These are phyloP conservation scores for Lolium rigidum DNA, from an alignment of 176 grass and related monocot species.

Conservation along the genomic window DNA sequence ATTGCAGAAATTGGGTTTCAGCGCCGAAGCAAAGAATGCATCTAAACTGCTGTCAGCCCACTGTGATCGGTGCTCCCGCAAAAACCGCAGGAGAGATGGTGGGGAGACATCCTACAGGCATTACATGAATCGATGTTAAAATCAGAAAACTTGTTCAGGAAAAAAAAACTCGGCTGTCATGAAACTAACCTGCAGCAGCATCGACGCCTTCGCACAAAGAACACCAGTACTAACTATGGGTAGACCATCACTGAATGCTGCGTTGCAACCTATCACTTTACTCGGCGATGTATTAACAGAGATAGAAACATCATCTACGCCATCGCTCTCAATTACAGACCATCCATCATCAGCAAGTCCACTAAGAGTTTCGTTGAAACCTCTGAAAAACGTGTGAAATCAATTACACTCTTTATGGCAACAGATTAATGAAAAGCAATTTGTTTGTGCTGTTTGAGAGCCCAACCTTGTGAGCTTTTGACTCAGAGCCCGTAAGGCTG, in stretches of 20 bases:
- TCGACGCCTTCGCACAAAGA: slow-evolving; percentile 91
- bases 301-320: slow-evolving; percentile 78
- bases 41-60: slow-evolving; percentile 79
- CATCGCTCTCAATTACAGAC: slow-evolving; percentile 71
- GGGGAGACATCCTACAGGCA: slow-evolving; percentile 64
- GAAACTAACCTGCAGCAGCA: slow-evolving; percentile 83
- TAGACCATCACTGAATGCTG: slow-evolving; percentile 59
- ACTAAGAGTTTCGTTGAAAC: slow-evolving; percentile 90
- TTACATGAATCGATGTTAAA: slow-evolving; percentile 2
- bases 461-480: slow-evolving; percentile 85
- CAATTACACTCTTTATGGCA: not conserved
- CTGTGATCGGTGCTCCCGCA: slow-evolving; percentile 78
- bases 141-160: not conserved
- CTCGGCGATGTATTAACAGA: slow-evolving; percentile 72
- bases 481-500: slow-evolving; percentile 82
- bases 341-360: slow-evolving; percentile 92
- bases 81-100: slow-evolving; percentile 51
- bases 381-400: slow-evolving; percentile 51
- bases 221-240: slow-evolving; percentile 64
- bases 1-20: slow-evolving; percentile 63
- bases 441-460: slow-evolving; percentile 21
- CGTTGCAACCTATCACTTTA: slow-evolving; percentile 62
- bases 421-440: slow-evolving; percentile 4
- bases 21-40: slow-evolving; percentile 66
- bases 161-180: not conserved